Evolutionary conservation across 1,284 basidiomycete species (phyloP), one percentile per base, ranked within the genome.

Genomic region (Puccinia horiana): DNA sequence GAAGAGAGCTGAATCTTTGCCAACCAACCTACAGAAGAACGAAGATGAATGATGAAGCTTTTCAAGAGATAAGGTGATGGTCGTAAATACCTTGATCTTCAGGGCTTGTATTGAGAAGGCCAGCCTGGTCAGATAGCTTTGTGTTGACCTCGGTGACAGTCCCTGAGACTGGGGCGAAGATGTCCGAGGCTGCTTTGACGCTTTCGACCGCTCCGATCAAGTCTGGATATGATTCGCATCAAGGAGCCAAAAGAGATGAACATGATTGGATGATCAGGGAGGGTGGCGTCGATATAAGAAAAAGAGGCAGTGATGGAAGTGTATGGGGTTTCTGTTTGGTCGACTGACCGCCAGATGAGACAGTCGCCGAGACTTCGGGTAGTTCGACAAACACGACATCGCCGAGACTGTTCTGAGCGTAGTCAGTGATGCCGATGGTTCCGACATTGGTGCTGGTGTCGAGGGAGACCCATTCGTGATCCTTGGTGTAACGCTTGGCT

Each of bases 371-470:
- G n/a, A 90, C 87, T 18, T 88, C 85, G 2, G 95, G 94, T 79
- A 99, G 90, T 88, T 99, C 97, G 81, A 99, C 95, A 88, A 95
- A 99, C 73, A 99, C 96, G 82, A 99, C 95, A 87, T 99, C 97
- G 37, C 96, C 97, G 3, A 99, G 90, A 75, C 92, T 92, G 82
- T 92, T 91, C 87, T 98, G 95, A 4, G 96, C 96, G 87, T 98
- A 94, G 87, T 98, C 90, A 29, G 97, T 98, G 87, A 99, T 95
- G 65, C 92, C 92, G 63, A 99, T 90, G 11, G 91, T 93, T 61
- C 95, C 97, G 75, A 95, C 85, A 82, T 92, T 92, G 65, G 93
- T 93, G 72, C 88, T 87, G 83, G 93, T 91, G 87, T 99, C 95
- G 87, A 91, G 94, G 49, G 90, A 88, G 83, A 98, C 91, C 86